Base-by-base conservation (phyloP, 2,329 filamentous ascomycete species). In the Neofusicoccum kwambonambiense region DNA sequence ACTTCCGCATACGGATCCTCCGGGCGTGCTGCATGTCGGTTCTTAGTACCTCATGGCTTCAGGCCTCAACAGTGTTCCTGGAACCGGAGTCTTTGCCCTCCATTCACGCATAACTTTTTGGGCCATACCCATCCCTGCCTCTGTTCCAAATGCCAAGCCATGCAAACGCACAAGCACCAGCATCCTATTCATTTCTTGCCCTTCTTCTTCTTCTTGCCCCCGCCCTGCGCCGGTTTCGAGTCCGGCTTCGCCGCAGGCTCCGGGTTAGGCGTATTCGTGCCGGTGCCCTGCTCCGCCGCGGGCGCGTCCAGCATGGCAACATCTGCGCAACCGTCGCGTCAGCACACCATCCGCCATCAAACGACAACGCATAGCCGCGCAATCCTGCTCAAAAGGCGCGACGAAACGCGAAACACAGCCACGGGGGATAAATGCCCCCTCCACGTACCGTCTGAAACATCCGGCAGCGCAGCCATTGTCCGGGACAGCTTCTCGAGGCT, bases 401-500 rank as follows among this genome's bases (percentile, higher is more conserved):
- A 3, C 22, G 22, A 17, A 44, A n/a, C 54, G n/a, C 54, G 9
- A n/a, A 5, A n/a, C 39, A 57, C n/a, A 37, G 27, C 27, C 27
- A 17, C 56, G 27, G 15, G 39, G 7, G n/a, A 22, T 7, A 9
- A 12, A 12, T 22, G 1, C 31, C 12, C 35, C 13, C 42, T 56
- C 45, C 35, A 27, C 44, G 8, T 58, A 58, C 19, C 39, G 1
- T 31, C 56, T 50, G 47, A 27, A 34, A 49, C 45, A 66, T 80
- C 78, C 8, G 81, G 80, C 66, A 83, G 68, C 12, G 79, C 81
- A 12, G 81, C 85, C 79, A 87, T 87, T 5, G 83, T 79, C 63
- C 88, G 84, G n/a, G 89, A 92, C 69, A 97, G 78, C 65, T 86
- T 85, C 0, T 92, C 93, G 68, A 99, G 78, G 49, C 89, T 87